A percentile compares a stretch with the other conserved stretches of the same genome.
phyloP scores from a whole-genome alignment of 345 rosid genomes.

The Eucalyptus tenuipes region DNA sequence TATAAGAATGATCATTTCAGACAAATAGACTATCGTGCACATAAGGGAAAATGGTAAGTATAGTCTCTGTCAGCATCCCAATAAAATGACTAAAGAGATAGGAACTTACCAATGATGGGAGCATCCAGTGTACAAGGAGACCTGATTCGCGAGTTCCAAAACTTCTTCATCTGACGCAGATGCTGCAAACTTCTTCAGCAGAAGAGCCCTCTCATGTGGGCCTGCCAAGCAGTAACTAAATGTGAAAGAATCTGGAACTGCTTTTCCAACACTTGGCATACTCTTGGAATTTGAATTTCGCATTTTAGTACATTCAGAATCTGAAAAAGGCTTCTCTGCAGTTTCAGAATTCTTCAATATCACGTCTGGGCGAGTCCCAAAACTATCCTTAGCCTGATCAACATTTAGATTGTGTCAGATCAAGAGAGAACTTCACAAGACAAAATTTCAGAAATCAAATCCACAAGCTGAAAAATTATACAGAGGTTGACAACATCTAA shows the following conservation, averaged over 20 bases:
- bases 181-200: conserved; percentile 71
- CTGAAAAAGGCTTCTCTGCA: conserved; percentile 35
- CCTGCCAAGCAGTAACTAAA: conserved; percentile 82
- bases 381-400: conserved; percentile 22
- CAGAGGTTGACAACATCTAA: not conserved
- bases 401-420: not conserved
- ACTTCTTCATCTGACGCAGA: conserved; percentile 56
- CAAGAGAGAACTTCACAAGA: not conserved
- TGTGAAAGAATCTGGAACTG: conserved; percentile 45
- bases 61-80: not conserved
- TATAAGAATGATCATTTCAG: not conserved
- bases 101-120: conserved; percentile 68
- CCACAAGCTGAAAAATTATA: not conserved
- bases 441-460: not conserved
- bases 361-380: conserved; percentile 12
- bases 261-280: conserved; percentile 14
- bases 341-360: conserved; percentile 20
- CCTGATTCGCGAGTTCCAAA: conserved; percentile 60
- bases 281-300: conserved; percentile 26
- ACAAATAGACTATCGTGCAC: not conserved
- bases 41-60: not conserved
- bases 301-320: conserved; percentile 45
- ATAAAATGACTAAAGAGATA: not conserved
- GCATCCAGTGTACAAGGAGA: conserved; percentile 77
- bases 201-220: conserved; percentile 52